A percentile compares a stretch with the other conserved stretches of the same genome.
Evolutionary conservation across 2,329 filamentous ascomycete species (phyloP).

Genomic region (Fusarium veterinarium): DNA sequence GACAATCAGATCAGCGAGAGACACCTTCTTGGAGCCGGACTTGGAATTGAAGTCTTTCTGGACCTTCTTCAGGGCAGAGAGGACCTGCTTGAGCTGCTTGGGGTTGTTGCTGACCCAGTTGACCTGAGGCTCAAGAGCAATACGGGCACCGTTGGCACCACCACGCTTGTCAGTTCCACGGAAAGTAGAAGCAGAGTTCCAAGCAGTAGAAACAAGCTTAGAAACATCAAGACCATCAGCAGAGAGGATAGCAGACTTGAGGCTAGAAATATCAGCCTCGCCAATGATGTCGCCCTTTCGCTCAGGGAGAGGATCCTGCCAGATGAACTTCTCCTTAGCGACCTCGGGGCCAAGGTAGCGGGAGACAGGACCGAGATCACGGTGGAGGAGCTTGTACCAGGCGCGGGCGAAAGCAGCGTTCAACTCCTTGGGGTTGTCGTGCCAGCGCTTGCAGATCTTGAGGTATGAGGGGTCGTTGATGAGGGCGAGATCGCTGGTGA

Average conservation of each 20-base stretch:
- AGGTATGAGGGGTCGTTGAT: slow-evolving; percentile 78
- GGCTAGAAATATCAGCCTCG: slow-evolving; percentile 68
- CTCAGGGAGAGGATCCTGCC: slow-evolving; percentile 79
- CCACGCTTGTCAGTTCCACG: slow-evolving; percentile 83
- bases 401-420: slow-evolving; percentile 76
- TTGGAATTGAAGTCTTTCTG: slow-evolving; percentile 73
- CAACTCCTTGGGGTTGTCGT: slow-evolving; percentile 75
- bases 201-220: slow-evolving; percentile 74
- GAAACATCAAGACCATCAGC: slow-evolving; percentile 66
- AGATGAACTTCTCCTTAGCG: slow-evolving; percentile 74
- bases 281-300: slow-evolving; percentile 68
- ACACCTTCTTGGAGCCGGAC: slow-evolving; percentile 71
- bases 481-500: slow-evolving; percentile 79
- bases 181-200: slow-evolving; percentile 78
- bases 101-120: slow-evolving; percentile 83
- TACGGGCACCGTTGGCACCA: slow-evolving; percentile 83
- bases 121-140: slow-evolving; percentile 77
- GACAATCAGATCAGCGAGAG: slow-evolving; percentile 82
- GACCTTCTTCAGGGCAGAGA: slow-evolving; percentile 70
- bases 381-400: slow-evolving; percentile 87
- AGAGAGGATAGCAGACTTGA: slow-evolving; percentile 77
- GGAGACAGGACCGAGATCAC: slow-evolving; percentile 77
- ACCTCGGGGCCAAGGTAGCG: slow-evolving; percentile 82
- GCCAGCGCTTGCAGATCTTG: slow-evolving; percentile 79
- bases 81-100: slow-evolving; percentile 69